These are phyloP conservation scores for Myrica gale DNA, from an alignment of 306 rosid genomes.

Conservation along the genomic window DNA sequence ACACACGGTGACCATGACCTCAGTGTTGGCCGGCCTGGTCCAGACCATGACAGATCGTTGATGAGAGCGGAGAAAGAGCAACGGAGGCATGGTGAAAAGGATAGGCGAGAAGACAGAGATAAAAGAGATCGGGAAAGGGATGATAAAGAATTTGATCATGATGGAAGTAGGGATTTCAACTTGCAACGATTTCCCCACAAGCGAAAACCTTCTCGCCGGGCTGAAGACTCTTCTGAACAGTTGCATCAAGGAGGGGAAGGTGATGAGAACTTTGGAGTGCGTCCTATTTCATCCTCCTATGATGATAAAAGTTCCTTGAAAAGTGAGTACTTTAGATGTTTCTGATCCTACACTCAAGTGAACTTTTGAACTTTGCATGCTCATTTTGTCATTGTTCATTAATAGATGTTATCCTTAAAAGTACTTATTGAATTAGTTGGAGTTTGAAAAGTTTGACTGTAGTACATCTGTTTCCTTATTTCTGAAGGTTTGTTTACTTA, in stretches of 20 bases:
- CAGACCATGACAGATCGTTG: constrained; percentile 64
- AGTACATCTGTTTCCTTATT: neutral
- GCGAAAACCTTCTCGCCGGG: constrained; percentile 59
- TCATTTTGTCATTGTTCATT: constrained; percentile 4
- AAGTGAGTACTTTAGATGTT: constrained; percentile 54
- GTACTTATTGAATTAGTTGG: neutral
- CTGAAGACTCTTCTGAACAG: constrained; percentile 75
- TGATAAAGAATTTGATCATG: constrained; percentile 81
- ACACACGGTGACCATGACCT: constrained; percentile 74
- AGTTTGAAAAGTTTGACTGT: neutral
- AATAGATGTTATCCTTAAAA: neutral
- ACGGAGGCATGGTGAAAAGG: constrained; percentile 77
- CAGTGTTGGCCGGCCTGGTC: constrained; percentile 87
- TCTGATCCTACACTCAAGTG: constrained; percentile 18
- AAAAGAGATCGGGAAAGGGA: constrained; percentile 69
- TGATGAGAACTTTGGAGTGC: constrained; percentile 65
- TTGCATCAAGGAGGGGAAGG: constrained; percentile 63
- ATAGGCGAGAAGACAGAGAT: constrained; percentile 77
- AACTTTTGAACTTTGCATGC: neutral
- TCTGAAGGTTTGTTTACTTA: constrained; percentile 9
- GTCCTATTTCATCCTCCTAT: constrained; percentile 61
- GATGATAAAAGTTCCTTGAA: constrained; percentile 71
- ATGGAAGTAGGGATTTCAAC: constrained; percentile 56
- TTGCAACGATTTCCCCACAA: constrained; percentile 61
- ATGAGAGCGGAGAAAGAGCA: constrained; percentile 78